A percentile compares a stretch with the other conserved stretches of the same genome.
phyloP scores from a whole-genome alignment of 179 eudicot genomes.

The Amaranthus tricolor region DNA sequence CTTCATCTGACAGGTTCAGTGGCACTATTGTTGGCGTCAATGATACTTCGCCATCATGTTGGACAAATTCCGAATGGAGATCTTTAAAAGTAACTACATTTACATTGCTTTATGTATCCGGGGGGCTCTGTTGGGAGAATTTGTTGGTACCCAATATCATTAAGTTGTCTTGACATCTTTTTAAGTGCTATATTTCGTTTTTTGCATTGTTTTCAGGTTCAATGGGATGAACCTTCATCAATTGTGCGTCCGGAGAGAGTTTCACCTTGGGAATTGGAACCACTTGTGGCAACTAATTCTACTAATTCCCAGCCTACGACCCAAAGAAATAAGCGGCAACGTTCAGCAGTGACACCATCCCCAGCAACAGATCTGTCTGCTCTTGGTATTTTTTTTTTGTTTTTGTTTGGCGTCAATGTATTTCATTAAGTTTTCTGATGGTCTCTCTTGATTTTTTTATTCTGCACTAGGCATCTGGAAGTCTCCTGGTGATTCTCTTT shows the following conservation, averaged over 20 bases:
- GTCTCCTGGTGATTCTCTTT: conserved; percentile 41
- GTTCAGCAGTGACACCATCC: conserved; percentile 52
- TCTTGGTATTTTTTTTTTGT: conserved; percentile 40
- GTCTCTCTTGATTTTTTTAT: not conserved
- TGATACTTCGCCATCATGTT: conserved; percentile 57
- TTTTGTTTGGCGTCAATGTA: conserved; percentile 1
- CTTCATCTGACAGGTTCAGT: conserved; percentile 52
- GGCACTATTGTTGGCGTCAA: conserved; percentile 91
- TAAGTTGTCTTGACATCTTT: not conserved
- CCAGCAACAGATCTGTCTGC: conserved; percentile 52
- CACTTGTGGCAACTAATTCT: conserved; percentile 55
- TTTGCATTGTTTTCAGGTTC: conserved; percentile 52
- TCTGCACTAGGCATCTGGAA: conserved; percentile 59
- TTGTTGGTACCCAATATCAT: not conserved
- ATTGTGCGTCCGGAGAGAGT: conserved; percentile 77
- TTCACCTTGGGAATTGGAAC: conserved; percentile 95
- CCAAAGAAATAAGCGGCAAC: conserved; percentile 67
- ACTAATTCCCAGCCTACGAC: conserved; percentile 52
- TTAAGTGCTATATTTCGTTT: conserved; percentile 2
- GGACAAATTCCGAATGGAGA: conserved; percentile 93
- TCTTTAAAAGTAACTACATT: conserved; percentile 60
- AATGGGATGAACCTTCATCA: conserved; percentile 96
- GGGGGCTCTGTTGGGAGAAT: not conserved
- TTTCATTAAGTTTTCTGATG: not conserved
- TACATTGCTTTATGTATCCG: not conserved